Base-by-base conservation (phyloP, 805 yeast species). In the Yamadazyma insecticola region DNA sequence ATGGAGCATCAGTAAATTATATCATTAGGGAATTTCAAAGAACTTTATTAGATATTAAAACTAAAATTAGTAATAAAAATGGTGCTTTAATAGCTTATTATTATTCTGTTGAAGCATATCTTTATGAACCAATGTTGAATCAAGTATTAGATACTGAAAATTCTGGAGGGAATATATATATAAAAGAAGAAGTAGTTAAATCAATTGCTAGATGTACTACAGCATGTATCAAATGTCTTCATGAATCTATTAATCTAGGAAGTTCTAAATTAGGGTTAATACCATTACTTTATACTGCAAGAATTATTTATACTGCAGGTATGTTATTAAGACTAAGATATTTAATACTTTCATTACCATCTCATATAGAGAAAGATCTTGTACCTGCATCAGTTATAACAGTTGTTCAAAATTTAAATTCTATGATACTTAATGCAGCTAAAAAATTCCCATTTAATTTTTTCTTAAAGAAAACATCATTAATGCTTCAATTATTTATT, bases 241-340 rank as follows among this genome's bases (percentile, higher is more conserved):
- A n/a, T n/a, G 66, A 64, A 30, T 73, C 66, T 45, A 77, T 64
- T 51, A 60, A 60, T 39, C 55, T 74, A 35, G 43, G 66, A 2
- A 58, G 60, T 5, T 65, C 58, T n/a, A 58, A 64, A n/a, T 58
- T 80, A 13, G 71, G 81, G 0, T 53, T 69, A 2, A 59, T 74
- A 35, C 89, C 89, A 4, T 53, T 78, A 25, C 67, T 74, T 33
- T 74, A 71, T 40, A 67, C 70, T 19, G 61, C 81, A 2, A 60
- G 85, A 41, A 60, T 77, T 22, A 66, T 78, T n/a, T 78, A 78
- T 45, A 75, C 81, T 1, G 74, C 79, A 0, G 87, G 86, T 6
- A 70, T 78, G 67, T 57, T 79, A 16, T 53, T 79, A 32, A 63
- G 81, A 32, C 51, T 78, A 25, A 54, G 85, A 20, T 78, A 70